These are phyloP conservation scores for Conoideocrella luteorostrata DNA, from an alignment of 2,329 filamentous ascomycete genomes.

Conservation along the genomic window DNA sequence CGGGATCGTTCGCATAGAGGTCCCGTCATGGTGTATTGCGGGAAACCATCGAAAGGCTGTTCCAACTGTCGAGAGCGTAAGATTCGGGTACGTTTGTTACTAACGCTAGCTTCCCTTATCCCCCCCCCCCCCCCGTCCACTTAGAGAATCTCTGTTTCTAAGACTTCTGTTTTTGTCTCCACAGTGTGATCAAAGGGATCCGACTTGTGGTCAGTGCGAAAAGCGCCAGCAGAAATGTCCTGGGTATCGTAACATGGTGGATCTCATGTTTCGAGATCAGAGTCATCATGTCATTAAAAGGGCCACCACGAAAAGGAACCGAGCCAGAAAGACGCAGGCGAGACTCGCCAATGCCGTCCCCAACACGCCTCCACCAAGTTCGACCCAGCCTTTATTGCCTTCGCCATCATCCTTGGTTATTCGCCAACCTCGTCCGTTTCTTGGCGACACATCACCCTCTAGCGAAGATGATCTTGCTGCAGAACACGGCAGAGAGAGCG, in stretches of 20 bases:
- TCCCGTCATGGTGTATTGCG: conserved; percentile 47
- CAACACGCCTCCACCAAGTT: not conserved
- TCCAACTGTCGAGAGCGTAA: conserved; percentile 50
- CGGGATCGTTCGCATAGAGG: not conserved
- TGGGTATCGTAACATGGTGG: conserved; percentile 48
- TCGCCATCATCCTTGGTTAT: conserved; percentile 6
- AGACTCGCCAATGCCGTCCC: conserved; percentile 3
- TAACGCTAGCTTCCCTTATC: conserved; percentile 1
- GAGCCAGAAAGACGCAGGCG: conserved; percentile 16
- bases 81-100: conserved; percentile 40
- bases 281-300: conserved; percentile 50
- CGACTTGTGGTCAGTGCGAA: conserved; percentile 48
- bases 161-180: not conserved
- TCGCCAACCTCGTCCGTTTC: conserved; percentile 5
- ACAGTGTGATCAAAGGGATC: conserved; percentile 47
- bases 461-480: not conserved
- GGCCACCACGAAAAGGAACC: conserved; percentile 29
- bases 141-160: too few relatives aligned
- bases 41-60: conserved; percentile 51
- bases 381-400: conserved; percentile 2
- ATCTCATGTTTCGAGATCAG: conserved; percentile 53
- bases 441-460: conserved; percentile 4
- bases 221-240: conserved; percentile 46
- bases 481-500: not conserved
- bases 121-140: conserved; percentile 8